Evolutionary conservation across 345 rosid species (phyloP), one percentile per base, ranked within the genome.

Genomic region (Salix viminalis): DNA sequence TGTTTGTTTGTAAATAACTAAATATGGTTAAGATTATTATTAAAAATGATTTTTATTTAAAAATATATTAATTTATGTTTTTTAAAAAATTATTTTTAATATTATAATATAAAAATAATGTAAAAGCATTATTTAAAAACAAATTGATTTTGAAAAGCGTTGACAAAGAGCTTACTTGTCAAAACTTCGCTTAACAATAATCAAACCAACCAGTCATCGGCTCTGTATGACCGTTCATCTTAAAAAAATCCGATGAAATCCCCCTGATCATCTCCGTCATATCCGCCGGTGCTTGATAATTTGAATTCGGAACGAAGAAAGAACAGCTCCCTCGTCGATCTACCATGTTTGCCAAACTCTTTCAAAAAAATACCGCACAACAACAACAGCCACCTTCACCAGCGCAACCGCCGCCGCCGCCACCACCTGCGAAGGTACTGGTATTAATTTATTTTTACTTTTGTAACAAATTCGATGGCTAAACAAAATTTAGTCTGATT

Each of bases 281-380:
- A 30, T 32, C 3, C n/a, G 4, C 15, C 19, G 54, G n/a, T 58
- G 4, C 28, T n/a, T 58, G 12, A 42, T 6, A 28, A 64, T 37
- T 70, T 39, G 28, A 28, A 64, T 30, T 28, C n/a, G n/a, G 70
- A 54, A n/a, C 62, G 62, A 58, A 58, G 5, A n/a, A 23, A n/a
- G 28, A 56, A 9, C 14, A 58, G 14, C 62, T n/a, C 26, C 28
- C 62, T 58, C 62, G 62, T 58, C 62, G 28, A 58, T 58, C 28
- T 24, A 80, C 84, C 76, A 87, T 89, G 94, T 83, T 90, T 78
- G 26, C 87, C 75, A 89, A 84, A 74, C 48, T 90, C 62, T 85
- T 90, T 50, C 87, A 84, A 36, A 86, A 86, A 83, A 61, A 67
- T 52, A 30, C 76, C 23, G 11, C 56, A 34, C 85, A 74, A 61